Evolutionary conservation across 345 rosid genomes (phyloP).

Genomic region (Eucalyptus microcorys): DNA sequence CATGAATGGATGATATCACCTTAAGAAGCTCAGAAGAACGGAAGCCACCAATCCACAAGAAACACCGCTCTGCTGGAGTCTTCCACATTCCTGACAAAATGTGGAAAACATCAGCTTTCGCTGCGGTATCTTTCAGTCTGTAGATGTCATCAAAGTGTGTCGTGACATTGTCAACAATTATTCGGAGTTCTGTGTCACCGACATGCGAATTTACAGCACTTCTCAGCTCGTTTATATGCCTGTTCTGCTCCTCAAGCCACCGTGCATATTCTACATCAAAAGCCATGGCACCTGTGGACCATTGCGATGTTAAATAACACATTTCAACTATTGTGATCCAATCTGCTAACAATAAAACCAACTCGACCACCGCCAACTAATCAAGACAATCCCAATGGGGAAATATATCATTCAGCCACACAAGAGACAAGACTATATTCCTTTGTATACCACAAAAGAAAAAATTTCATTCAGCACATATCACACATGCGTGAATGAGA

Average conservation of each 20-base stretch:
- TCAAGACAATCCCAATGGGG: neutral
- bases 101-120: slow-evolving; percentile 96
- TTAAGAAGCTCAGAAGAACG: slow-evolving; percentile 94
- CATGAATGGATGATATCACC: slow-evolving; percentile 10
- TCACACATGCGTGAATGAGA: neutral
- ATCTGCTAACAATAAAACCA: neutral
- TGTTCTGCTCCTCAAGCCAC: slow-evolving; percentile 91
- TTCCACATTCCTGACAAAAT: slow-evolving; percentile 98
- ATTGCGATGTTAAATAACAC: neutral
- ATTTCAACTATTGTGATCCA: neutral
- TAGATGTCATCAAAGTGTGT: slow-evolving; percentile 77
- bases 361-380: neutral
- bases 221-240: slow-evolving; percentile 71
- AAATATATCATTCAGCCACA: neutral
- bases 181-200: slow-evolving; percentile 86
- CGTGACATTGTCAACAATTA: slow-evolving; percentile 55
- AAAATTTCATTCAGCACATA: neutral
- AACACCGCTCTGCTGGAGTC: slow-evolving; percentile 98
- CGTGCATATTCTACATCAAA: slow-evolving; percentile 86
- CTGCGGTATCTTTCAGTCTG: slow-evolving; percentile 79
- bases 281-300: slow-evolving; percentile 70
- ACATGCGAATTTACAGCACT: slow-evolving; percentile 95
- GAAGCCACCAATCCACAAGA: slow-evolving; percentile 97
- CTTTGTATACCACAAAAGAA: neutral
- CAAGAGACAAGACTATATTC: neutral